These are phyloP conservation scores for Zygoascus flipseniorum DNA, from an alignment of 805 yeast species.

Conservation along the genomic window DNA sequence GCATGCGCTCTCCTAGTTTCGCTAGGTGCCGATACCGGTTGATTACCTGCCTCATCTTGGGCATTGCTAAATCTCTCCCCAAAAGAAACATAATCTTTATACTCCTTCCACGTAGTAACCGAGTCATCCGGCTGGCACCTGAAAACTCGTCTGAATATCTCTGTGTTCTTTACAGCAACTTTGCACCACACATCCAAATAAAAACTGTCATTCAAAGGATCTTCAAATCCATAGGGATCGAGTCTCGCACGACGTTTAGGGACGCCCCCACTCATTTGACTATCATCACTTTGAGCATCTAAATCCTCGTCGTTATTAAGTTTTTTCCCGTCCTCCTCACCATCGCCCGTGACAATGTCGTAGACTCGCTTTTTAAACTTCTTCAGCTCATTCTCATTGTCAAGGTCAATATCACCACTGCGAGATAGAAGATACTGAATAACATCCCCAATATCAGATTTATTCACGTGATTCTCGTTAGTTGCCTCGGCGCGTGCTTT, in stretches of 20 bases:
- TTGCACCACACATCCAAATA: slow-evolving; percentile 81
- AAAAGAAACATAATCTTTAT: slow-evolving; percentile 51
- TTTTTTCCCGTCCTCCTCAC: not conserved
- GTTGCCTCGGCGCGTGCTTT: not conserved
- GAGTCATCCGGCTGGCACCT: slow-evolving; percentile 92
- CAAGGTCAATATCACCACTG: not conserved
- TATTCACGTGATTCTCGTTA: slow-evolving; percentile 34
- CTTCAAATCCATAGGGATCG: slow-evolving; percentile 84
- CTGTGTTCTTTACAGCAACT: slow-evolving; percentile 75
- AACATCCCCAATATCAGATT: not conserved
- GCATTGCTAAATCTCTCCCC: slow-evolving; percentile 26
- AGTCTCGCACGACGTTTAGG: slow-evolving; percentile 33
- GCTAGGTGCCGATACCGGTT: slow-evolving; percentile 11
- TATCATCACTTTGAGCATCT: not conserved
- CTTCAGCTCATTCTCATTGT: not conserved
- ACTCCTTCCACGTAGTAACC: slow-evolving; percentile 86
- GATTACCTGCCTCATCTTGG: slow-evolving; percentile 30
- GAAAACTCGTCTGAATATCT: slow-evolving; percentile 73
- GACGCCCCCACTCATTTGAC: not conserved
- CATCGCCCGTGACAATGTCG: not conserved
- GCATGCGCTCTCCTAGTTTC: slow-evolving; percentile 13
- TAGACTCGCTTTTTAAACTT: not conserved
- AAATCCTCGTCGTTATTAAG: not conserved
- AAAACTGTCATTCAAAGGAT: slow-evolving; percentile 76
- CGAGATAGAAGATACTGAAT: slow-evolving; percentile 3